Conservation (phyloP, 306 rosid genomes). For the Prunus davidiana region DNA sequence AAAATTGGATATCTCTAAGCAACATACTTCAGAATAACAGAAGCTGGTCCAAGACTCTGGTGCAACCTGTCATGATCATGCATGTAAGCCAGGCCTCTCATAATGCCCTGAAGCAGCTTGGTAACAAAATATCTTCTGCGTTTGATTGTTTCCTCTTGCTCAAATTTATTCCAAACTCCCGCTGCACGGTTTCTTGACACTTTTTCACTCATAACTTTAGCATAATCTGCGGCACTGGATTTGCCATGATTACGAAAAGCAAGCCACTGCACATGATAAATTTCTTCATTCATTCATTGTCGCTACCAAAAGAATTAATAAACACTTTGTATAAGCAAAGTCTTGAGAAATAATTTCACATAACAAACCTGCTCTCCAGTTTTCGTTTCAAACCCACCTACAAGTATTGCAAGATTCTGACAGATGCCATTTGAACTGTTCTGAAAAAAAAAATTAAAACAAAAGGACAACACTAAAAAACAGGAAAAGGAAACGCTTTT, state of each 20-base stretch:
- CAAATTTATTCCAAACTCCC: constrained; percentile 71
- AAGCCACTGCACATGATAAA: constrained; percentile 72
- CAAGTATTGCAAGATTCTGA: constrained; percentile 60
- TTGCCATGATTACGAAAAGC: constrained; percentile 91
- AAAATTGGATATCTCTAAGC: constrained; percentile 12
- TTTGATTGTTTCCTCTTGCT: constrained; percentile 48
- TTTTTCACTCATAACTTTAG: constrained; percentile 66
- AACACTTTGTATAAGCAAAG: constrained; percentile 1
- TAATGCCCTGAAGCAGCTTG: constrained; percentile 69
- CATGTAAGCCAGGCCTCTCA: constrained; percentile 81
- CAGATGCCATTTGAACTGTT: constrained; percentile 47
- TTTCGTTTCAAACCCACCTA: constrained; percentile 90
- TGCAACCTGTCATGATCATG: constrained; percentile 75
- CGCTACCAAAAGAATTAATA: constrained; percentile 13
- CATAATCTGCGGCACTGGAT: constrained; percentile 86
- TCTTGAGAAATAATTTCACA: constrained; percentile 14
- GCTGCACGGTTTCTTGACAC: constrained; percentile 38
- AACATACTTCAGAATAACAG: constrained; percentile 78
- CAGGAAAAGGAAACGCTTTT: background rate
- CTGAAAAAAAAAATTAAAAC: constrained; percentile 34
- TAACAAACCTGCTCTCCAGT: constrained; percentile 89
- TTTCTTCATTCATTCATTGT: background rate
- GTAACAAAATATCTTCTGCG: constrained; percentile 59
- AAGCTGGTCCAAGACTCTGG: constrained; percentile 97
- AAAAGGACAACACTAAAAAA: background rate